A percentile compares a stretch with the other conserved stretches of the same genome.
These are phyloP conservation scores for rapeseed (Brassica napus) DNA, from an alignment of 345 rosid genomes.

Conservation along the genomic window Da-Ae NC_063434.1:7237001-7237500, in stretches of 20 bases:
- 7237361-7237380: constrained; percentile 19
- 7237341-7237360: background rate
- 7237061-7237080: constrained; percentile 6
- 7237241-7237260: constrained; percentile 36
- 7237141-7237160: constrained; percentile 23
- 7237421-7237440: no score
- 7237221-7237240: background rate
- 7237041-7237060: background rate
- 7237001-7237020: background rate
- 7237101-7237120: constrained; percentile 27
- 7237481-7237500: background rate
- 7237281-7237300: constrained; percentile 40
- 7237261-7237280: constrained; percentile 43
- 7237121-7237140: constrained; percentile 5
- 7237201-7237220: constrained; percentile 37
- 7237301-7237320: constrained; percentile 36
- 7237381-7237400: constrained; percentile 25
- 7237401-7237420: constrained; percentile 1
- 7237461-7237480: background rate
- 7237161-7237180: constrained; percentile 53
- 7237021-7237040: background rate
- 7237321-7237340: background rate
- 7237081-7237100: background rate
- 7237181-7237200: constrained; percentile 41
- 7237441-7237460: no score